Percentiles rank a stretch among this genome's conserved stretches.
These are phyloP conservation scores for Naganishia kalamii DNA, from an alignment of 768 basidiomycete species.

Conservation along the genomic window DNA sequence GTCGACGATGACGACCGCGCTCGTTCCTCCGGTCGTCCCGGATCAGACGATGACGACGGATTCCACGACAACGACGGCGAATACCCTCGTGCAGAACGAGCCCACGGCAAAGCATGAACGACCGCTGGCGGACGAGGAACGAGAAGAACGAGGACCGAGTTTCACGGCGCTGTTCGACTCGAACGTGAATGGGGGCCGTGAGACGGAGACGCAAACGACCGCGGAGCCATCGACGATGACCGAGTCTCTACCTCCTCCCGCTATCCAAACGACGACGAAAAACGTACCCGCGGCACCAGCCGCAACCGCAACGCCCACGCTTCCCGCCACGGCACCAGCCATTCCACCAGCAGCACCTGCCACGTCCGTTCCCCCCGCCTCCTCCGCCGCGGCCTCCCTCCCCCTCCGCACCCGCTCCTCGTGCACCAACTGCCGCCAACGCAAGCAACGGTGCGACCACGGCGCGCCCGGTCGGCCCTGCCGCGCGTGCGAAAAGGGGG, in stretches of 20 bases:
- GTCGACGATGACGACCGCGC: no score
- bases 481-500: background rate
- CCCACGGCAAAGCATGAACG: background rate
- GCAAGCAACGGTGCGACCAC: constrained; percentile 14
- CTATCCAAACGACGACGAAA: background rate
- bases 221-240: background rate
- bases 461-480: background rate
- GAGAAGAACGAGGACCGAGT: background rate
- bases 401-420: constrained; percentile 6
- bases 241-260: no score
- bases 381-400: background rate
- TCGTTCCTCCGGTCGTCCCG: no score
- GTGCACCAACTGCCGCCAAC: constrained; percentile 1
- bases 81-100: no score
- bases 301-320: background rate
- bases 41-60: no score
- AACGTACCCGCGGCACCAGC: background rate
- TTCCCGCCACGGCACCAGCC: background rate
- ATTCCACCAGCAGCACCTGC: background rate
- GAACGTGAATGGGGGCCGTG: background rate
- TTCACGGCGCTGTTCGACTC: background rate
- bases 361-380: background rate
- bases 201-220: background rate
- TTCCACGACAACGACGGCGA: no score
- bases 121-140: background rate